phyloP scores from a whole-genome alignment of 2,329 filamentous ascomycete species.

The Aureobasidium mangrovei region DNA sequence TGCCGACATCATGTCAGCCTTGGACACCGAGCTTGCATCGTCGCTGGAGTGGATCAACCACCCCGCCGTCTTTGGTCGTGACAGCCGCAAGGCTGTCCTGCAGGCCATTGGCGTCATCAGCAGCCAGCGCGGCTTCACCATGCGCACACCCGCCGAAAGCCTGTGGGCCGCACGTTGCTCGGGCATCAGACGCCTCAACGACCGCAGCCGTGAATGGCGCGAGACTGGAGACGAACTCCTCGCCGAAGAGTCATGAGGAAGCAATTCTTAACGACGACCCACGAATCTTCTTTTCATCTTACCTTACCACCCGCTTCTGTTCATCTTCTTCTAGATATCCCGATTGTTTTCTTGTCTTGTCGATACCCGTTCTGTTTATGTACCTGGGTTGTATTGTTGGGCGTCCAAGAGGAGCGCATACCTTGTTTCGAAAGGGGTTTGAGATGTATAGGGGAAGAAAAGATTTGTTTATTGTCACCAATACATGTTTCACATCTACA shows the following conservation, averaged over 20 bases:
- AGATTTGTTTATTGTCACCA: background rate
- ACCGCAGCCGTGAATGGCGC: constrained; percentile 83
- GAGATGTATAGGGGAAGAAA: background rate
- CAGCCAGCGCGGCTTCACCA: constrained; percentile 87
- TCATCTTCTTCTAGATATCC: background rate
- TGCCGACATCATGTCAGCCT: constrained; percentile 65
- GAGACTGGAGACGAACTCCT: constrained; percentile 63
- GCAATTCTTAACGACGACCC: background rate
- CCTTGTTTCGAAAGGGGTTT: background rate
- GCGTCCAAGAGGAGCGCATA: background rate
- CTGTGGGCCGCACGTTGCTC: constrained; percentile 78
- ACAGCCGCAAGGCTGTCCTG: constrained; percentile 89
- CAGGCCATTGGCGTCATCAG: constrained; percentile 96
- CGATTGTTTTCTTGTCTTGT: background rate
- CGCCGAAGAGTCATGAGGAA: constrained; percentile 17
- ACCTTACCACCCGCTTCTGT: background rate
- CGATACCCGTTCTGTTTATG: constrained; percentile 4
- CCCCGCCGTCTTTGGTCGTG: constrained; percentile 85
- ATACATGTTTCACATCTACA: background rate
- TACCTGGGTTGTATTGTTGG: background rate
- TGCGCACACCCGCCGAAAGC: constrained; percentile 78
- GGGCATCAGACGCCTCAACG: constrained; percentile 73
- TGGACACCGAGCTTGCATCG: constrained; percentile 84
- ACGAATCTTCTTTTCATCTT: background rate
- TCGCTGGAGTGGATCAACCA: constrained; percentile 97